These are phyloP conservation scores for Chaetomiaceae sp. DNA, from an alignment of 2,329 filamentous ascomycete genomes.

Conservation along the genomic window DNA sequence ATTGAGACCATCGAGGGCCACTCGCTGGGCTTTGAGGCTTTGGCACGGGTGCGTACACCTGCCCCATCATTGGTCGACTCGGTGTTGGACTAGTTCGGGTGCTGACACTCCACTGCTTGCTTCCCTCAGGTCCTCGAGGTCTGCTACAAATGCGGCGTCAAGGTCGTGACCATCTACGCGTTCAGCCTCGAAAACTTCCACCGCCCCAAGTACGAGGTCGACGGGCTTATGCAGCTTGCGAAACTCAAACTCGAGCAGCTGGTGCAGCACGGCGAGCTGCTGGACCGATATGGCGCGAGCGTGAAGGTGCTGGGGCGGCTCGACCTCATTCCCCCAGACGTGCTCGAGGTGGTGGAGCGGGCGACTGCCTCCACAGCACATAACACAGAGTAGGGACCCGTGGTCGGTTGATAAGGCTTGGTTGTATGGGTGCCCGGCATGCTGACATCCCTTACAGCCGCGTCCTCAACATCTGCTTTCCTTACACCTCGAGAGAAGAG, in stretches of 20 bases:
- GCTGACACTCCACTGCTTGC: not conserved
- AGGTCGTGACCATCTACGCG: conserved; percentile 94
- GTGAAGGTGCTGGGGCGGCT: conserved; percentile 81
- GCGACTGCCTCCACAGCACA: conserved; percentile 81
- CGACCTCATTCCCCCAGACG: conserved; percentile 77
- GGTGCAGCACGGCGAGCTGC: conserved; percentile 83
- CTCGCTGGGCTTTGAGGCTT: conserved; percentile 88
- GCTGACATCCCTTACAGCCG: conserved; percentile 33
- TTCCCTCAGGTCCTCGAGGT: conserved; percentile 97
- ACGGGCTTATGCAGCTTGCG: conserved; percentile 94
- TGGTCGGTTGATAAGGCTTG: no score
- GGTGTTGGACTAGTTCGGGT: not conserved
- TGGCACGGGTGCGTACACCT: conserved; percentile 63
- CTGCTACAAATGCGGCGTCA: conserved; percentile 95
- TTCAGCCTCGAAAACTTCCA: conserved; percentile 99
- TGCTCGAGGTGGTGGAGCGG: conserved; percentile 79
- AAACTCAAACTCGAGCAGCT: conserved; percentile 91
- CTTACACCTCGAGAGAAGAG: conserved; percentile 92
- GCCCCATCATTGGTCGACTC: no score
- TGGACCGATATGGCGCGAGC: conserved; percentile 86
- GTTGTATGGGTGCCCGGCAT: no score
- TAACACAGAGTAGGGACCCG: conserved; percentile 61
- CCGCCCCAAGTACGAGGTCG: conserved; percentile 90
- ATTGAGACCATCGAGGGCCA: conserved; percentile 97
- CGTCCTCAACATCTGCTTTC: conserved; percentile 89